Evolutionary conservation across 441 rosid species (phyloP).

Genomic region (Dalechampia spathulata): DNA sequence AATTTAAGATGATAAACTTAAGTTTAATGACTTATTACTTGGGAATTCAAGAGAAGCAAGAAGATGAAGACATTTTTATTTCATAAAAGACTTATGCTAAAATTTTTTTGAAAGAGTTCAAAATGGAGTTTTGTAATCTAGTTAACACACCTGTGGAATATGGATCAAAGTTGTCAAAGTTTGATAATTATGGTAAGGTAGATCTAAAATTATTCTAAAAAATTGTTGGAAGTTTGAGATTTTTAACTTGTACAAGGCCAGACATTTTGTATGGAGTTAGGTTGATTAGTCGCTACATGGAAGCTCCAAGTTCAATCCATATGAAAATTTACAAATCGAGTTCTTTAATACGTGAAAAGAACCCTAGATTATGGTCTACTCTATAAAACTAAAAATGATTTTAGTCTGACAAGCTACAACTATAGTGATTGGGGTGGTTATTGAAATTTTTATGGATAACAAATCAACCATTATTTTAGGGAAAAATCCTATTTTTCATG

Average conservation of each 20-base stretch:
- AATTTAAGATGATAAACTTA: too few species aligned
- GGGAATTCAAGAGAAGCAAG: too few species aligned
- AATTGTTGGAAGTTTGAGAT: not conserved
- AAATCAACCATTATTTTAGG: not conserved
- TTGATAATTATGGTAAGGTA: not conserved
- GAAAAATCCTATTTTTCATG: not conserved
- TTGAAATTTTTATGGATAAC: not conserved
- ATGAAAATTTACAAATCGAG: too few species aligned
- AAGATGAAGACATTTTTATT: too few species aligned
- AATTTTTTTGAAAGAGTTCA: too few species aligned
- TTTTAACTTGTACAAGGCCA: not conserved
- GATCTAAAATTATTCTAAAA: too few species aligned
- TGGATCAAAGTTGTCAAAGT: not conserved
- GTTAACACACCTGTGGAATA: not conserved
- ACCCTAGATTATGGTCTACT: not conserved
- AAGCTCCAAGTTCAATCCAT: not conserved
- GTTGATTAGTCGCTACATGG: not conserved
- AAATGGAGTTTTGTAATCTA: not conserved
- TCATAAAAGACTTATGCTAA: too few species aligned
- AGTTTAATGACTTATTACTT: too few species aligned
- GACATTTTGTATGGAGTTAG: not conserved
- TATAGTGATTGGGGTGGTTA: conserved; percentile 8
- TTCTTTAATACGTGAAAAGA: not conserved
- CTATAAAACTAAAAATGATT: not conserved
- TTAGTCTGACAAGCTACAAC: not conserved